Conservation (phyloP, 805 yeast species). For the Zygoascus biomembranicola region DNA sequence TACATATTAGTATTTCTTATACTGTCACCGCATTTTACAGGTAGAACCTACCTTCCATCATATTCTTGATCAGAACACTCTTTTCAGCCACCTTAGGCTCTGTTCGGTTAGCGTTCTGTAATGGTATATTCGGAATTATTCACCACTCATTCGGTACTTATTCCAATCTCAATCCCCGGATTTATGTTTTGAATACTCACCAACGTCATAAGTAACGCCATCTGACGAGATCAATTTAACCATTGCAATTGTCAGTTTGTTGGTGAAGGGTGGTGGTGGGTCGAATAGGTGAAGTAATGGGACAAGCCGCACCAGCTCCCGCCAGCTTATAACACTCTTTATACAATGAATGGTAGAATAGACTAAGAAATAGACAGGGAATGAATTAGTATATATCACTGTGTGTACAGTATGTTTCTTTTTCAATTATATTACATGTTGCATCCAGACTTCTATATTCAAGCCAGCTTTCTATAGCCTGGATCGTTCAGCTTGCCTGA, state of each 20-base stretch:
- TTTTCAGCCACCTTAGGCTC: constrained; percentile 72
- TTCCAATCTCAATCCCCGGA: background rate
- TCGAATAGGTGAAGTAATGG: background rate
- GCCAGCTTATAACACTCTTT: too few species aligned
- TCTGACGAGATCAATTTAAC: constrained; percentile 60
- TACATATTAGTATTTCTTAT: constrained; percentile 2
- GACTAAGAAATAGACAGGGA: too few species aligned
- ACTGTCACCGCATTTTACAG: too few species aligned
- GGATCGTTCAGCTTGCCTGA: constrained; percentile 15
- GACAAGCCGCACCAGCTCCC: too few species aligned
- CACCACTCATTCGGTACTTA: background rate
- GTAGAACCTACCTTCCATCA: constrained; percentile 58
- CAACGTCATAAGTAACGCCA: constrained; percentile 71
- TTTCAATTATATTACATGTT: background rate
- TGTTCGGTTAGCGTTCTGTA: constrained; percentile 7
- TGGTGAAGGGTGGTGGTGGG: background rate
- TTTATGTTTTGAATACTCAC: constrained; percentile 24
- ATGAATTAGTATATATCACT: too few species aligned
- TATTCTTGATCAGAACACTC: constrained; percentile 74
- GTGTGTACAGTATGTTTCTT: background rate
- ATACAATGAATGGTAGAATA: too few species aligned
- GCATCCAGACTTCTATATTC: background rate
- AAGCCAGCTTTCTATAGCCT: constrained; percentile 9
- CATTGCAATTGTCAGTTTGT: constrained; percentile 12
- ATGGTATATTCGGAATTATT: background rate